Evolutionary conservation across 1,284 basidiomycete species (phyloP).

Genomic region (Boletus subluridellus): DNA sequence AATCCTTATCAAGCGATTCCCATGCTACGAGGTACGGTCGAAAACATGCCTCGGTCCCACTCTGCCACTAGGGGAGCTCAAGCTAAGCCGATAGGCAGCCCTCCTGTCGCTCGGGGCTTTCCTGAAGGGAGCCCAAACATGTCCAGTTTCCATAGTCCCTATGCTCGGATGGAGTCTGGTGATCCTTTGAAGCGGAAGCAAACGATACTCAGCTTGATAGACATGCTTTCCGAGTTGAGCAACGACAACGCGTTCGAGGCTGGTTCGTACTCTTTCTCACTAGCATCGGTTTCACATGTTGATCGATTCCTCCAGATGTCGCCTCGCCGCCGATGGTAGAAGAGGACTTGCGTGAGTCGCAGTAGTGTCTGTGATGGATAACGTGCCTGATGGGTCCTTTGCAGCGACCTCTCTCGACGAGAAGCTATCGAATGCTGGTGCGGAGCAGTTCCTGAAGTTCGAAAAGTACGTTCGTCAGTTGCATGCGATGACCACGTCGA

Average conservation of each 20-base stretch:
- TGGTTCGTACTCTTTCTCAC: constrained; percentile 35
- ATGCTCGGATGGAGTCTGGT: constrained; percentile 27
- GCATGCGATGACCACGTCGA: neutral
- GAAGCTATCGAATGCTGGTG: no score
- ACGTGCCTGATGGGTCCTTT: no score
- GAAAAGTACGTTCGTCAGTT: neutral
- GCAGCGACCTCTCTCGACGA: no score
- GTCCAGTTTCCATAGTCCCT: constrained; percentile 29
- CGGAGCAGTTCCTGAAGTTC: no score
- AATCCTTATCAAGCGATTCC: constrained; percentile 23
- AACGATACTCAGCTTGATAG: constrained; percentile 62
- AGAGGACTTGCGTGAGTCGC: no score
- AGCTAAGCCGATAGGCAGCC: constrained; percentile 22
- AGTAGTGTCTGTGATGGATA: no score
- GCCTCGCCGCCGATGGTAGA: no score
- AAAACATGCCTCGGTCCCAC: constrained; percentile 27
- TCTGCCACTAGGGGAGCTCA: constrained; percentile 32
- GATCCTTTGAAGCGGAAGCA: constrained; percentile 48
- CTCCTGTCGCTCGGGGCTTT: constrained; percentile 29
- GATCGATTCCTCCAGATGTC: no score
- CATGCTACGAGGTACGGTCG: constrained; percentile 35
- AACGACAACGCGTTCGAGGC: constrained; percentile 46
- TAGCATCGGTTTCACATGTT: constrained; percentile 1
- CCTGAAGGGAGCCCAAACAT: constrained; percentile 33
- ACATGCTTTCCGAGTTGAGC: constrained; percentile 57